These are phyloP conservation scores for Tricholoma furcatifolium DNA, from an alignment of 768 basidiomycete species.

Conservation along the genomic window DNA sequence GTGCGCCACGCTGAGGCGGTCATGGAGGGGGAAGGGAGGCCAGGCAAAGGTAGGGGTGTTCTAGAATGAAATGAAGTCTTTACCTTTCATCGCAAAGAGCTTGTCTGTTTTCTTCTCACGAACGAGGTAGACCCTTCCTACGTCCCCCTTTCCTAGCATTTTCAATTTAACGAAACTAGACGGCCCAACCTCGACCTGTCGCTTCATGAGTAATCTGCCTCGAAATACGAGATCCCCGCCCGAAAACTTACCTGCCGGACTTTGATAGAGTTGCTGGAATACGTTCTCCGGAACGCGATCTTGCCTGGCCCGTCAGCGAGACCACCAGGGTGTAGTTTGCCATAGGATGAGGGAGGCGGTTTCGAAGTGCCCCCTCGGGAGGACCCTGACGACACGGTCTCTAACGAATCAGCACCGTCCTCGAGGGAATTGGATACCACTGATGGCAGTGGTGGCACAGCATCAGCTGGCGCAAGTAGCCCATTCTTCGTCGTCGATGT, in stretches of 20 bases:
- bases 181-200: slow-evolving; percentile 89
- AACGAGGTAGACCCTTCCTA: slow-evolving; percentile 97
- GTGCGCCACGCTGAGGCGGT: slow-evolving; percentile 29
- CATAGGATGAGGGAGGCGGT: slow-evolving; percentile 36
- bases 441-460: slow-evolving; percentile 54
- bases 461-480: slow-evolving; percentile 68
- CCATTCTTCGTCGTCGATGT: slow-evolving; percentile 72
- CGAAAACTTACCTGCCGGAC: slow-evolving; percentile 68
- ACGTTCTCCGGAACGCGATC: slow-evolving; percentile 86
- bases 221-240: not conserved
- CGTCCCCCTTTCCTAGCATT: slow-evolving; percentile 98
- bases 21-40: not conserved
- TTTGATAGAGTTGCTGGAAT: slow-evolving; percentile 98
- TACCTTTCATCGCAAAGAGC: slow-evolving; percentile 99
- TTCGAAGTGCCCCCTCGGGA: slow-evolving; percentile 54
- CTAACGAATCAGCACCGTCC: slow-evolving; percentile 67
- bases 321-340: slow-evolving; percentile 43
- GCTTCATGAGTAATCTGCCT: slow-evolving; percentile 11
- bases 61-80: slow-evolving; percentile 27
- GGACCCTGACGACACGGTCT: slow-evolving; percentile 77
- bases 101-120: slow-evolving; percentile 97
- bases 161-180: slow-evolving; percentile 95
- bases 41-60: slow-evolving; percentile 18
- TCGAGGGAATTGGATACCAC: slow-evolving; percentile 49
- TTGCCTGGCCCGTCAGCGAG: slow-evolving; percentile 56